Percentiles rank a stretch among this genome's conserved stretches.
Evolutionary conservation across 2,329 filamentous ascomycete genomes (phyloP).

Genomic region (Malbranchea zuffiana): DNA sequence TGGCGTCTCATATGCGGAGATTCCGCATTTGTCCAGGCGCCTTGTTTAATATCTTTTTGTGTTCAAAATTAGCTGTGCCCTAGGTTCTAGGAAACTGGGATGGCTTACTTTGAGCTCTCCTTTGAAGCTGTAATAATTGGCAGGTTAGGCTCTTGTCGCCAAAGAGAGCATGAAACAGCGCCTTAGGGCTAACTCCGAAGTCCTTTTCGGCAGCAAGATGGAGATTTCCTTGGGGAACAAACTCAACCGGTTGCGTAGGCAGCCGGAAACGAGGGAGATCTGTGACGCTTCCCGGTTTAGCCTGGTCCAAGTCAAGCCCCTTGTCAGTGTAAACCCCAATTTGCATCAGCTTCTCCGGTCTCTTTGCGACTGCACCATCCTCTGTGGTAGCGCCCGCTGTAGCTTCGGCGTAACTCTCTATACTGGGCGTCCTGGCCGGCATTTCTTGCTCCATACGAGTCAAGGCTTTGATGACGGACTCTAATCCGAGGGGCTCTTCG

Average conservation of each 20-base stretch:
- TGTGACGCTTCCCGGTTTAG: constrained; percentile 26
- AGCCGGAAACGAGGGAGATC: constrained; percentile 65
- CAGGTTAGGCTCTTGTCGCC: constrained; percentile 94
- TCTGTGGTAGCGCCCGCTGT: constrained; percentile 48
- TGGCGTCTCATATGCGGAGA: constrained; percentile 62
- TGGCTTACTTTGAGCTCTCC: constrained; percentile 51
- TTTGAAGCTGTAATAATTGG: constrained; percentile 77
- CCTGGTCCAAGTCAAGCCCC: constrained; percentile 42
- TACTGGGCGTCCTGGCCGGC: constrained; percentile 55
- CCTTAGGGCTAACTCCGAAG: constrained; percentile 86
- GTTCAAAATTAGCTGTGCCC: constrained; percentile 15
- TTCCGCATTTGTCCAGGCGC: constrained; percentile 67
- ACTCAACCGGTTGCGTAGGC: constrained; percentile 67
- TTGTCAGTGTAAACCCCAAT: constrained; percentile 52
- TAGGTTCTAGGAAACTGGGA: neutral
- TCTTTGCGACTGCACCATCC: constrained; percentile 27
- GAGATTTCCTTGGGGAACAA: constrained; percentile 73
- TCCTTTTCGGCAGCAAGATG: constrained; percentile 64
- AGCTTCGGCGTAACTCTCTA: constrained; percentile 86
- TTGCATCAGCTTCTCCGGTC: constrained; percentile 42
- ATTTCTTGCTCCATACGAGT: constrained; percentile 60
- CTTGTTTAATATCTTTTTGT: constrained; percentile 59
- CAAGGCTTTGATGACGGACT: constrained; percentile 60
- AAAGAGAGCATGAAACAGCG: constrained; percentile 90
- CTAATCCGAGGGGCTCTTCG: constrained; percentile 55